Conservation (phyloP, 169 alveolate genomes). For the Cryptosporidium ubiquitum region DNA sequence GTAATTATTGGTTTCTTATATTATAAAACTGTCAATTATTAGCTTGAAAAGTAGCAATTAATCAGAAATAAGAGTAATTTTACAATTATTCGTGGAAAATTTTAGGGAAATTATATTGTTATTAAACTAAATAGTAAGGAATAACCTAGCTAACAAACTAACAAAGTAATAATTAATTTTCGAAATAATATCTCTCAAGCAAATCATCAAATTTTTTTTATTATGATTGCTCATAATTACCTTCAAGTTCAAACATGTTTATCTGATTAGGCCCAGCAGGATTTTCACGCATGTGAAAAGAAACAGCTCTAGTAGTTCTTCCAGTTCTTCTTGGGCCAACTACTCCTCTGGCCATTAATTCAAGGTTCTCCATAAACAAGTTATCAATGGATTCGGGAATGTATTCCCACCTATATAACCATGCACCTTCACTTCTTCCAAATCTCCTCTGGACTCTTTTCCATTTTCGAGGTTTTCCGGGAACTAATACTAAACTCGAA, state of each 20-base stretch:
- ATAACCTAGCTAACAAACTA: neutral
- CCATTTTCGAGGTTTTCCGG: conserved; percentile 72
- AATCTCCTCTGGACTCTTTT: conserved; percentile 63
- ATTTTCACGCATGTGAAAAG: conserved; percentile 65
- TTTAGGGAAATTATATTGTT: too few species aligned
- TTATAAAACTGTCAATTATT: too few species aligned
- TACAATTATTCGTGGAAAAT: too few species aligned
- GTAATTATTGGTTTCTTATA: too few species aligned
- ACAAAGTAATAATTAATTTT: neutral
- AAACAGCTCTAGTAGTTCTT: conserved; percentile 69
- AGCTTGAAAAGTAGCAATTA: too few species aligned
- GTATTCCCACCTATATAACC: conserved; percentile 72
- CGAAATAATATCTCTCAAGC: neutral
- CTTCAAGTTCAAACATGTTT: conserved; percentile 30
- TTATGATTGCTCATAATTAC: conserved; percentile 25
- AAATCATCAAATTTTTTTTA: neutral
- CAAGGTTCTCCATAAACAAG: conserved; percentile 62
- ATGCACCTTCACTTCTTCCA: conserved; percentile 64
- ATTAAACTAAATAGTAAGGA: neutral
- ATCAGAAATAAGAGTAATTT: too few species aligned
- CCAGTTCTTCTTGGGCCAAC: conserved; percentile 74
- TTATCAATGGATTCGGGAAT: conserved; percentile 62
- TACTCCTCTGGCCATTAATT: conserved; percentile 62
- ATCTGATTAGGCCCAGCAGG: conserved; percentile 8
- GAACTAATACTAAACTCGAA: conserved; percentile 38